A percentile compares a stretch with the other conserved stretches of the same genome.
phyloP scores from a whole-genome alignment of 805 yeast genomes.

The Metschnikowia cubensis region DNA sequence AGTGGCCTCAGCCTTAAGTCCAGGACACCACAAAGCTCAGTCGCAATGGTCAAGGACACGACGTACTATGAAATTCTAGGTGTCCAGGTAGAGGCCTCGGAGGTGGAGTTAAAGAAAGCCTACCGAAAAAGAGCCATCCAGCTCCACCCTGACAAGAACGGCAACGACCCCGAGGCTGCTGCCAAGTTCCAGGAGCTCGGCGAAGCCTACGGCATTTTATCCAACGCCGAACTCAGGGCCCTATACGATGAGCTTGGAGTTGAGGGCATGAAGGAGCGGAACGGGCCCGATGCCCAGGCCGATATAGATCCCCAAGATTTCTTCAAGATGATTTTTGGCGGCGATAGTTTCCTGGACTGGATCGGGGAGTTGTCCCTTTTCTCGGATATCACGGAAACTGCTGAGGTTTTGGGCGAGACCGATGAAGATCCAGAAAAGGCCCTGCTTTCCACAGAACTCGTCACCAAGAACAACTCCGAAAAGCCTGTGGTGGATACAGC shows the following conservation, averaged over 20 bases:
- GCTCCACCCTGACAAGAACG: conserved; percentile 81
- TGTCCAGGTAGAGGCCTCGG: conserved; percentile 65
- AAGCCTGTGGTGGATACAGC: conserved; percentile 9
- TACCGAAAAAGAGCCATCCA: conserved; percentile 38
- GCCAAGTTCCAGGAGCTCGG: conserved; percentile 71
- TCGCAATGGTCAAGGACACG: conserved; percentile 75
- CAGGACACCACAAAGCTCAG: not conserved
- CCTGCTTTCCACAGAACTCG: conserved; percentile 8
- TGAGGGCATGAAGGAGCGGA: conserved; percentile 56
- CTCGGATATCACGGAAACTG: conserved; percentile 65
- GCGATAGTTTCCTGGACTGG: conserved; percentile 72
- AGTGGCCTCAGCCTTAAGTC: not conserved
- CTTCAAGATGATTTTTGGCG: conserved; percentile 80
- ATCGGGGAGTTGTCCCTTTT: conserved; percentile 85
- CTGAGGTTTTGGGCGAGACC: conserved; percentile 39
- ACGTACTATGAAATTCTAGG: conserved; percentile 80
- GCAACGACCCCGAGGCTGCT: conserved; percentile 89
- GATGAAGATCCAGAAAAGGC: conserved; percentile 33
- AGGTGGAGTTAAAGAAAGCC: conserved; percentile 85
- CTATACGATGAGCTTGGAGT: conserved; percentile 80
- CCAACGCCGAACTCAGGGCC: conserved; percentile 63
- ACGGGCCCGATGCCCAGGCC: conserved; percentile 69
- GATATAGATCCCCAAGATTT: conserved; percentile 76
- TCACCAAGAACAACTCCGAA: conserved; percentile 35
- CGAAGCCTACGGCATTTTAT: conserved; percentile 73